phyloP scores from a whole-genome alignment of 768 basidiomycete genomes.

The Gymnopilus dilepis region DNA sequence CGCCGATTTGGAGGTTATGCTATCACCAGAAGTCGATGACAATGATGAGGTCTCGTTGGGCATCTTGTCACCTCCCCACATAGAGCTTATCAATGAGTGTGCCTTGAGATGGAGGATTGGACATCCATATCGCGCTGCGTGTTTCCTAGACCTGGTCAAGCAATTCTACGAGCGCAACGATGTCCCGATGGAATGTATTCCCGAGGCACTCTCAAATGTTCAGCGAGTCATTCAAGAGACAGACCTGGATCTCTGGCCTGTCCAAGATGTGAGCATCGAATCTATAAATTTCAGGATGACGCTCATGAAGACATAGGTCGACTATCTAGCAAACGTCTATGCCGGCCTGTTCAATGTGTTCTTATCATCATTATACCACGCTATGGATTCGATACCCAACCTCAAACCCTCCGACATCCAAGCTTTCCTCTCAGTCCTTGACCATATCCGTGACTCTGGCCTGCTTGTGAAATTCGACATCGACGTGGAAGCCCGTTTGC shows the following conservation, averaged over 20 bases:
- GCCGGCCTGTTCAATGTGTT: slow-evolving; percentile 85
- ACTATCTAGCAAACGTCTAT: slow-evolving; percentile 70
- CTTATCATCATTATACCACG: slow-evolving; percentile 82
- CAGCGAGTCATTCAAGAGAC: slow-evolving; percentile 72
- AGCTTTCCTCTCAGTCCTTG: slow-evolving; percentile 69
- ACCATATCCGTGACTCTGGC: slow-evolving; percentile 70
- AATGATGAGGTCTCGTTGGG: slow-evolving; percentile 95
- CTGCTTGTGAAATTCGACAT: slow-evolving; percentile 76
- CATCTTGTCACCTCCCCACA: slow-evolving; percentile 80
- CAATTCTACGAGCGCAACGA: slow-evolving; percentile 88
- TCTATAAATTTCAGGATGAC: background rate
- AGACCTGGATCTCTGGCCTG: slow-evolving; percentile 78
- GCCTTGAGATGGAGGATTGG: slow-evolving; percentile 90
- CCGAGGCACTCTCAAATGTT: slow-evolving; percentile 83
- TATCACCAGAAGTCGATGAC: slow-evolving; percentile 88
- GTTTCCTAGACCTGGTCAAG: slow-evolving; percentile 86
- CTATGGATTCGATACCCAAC: slow-evolving; percentile 76
- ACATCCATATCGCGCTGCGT: slow-evolving; percentile 74
- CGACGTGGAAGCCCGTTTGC: slow-evolving; percentile 69
- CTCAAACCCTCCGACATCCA: slow-evolving; percentile 75
- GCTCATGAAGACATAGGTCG: slow-evolving; percentile 48
- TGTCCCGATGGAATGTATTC: slow-evolving; percentile 93
- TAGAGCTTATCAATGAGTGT: slow-evolving; percentile 87
- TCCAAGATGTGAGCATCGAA: slow-evolving; percentile 70
- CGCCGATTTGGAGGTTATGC: slow-evolving; percentile 87